These are phyloP conservation scores for Rhizophagus clarus DNA, from an alignment of 192 early-diverging fungal genomes.

Conservation along the genomic window DNA sequence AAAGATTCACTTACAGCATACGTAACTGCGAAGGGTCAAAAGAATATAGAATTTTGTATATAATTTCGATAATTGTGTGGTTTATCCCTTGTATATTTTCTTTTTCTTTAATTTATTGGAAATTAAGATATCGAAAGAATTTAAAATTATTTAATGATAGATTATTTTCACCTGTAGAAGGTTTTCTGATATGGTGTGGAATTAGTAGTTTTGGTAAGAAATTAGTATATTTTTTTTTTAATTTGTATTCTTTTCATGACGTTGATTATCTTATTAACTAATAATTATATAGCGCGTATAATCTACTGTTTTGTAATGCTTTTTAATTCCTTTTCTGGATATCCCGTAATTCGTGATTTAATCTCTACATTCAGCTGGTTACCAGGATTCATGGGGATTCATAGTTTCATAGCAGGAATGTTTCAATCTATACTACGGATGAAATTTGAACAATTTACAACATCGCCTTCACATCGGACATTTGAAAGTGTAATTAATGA, in stretches of 20 bases:
- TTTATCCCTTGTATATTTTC: background rate
- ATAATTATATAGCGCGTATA: background rate
- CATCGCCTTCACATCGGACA: background rate
- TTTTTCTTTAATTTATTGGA: background rate
- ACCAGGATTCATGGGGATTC: background rate
- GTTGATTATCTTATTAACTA: too few relatives aligned
- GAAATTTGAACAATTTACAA: background rate
- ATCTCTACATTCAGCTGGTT: background rate
- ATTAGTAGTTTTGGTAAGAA: background rate
- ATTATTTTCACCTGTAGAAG: background rate
- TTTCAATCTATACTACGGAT: background rate
- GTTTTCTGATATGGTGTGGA: background rate
- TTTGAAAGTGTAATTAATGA: background rate
- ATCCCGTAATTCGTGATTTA: background rate
- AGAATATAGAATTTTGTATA: background rate
- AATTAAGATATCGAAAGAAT: background rate
- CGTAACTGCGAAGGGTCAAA: background rate
- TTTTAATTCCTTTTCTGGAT: background rate
- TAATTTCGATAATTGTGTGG: background rate
- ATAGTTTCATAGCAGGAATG: background rate
- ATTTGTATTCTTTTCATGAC: background rate
- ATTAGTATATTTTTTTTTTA: background rate
- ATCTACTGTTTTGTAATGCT: background rate
- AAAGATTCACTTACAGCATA: background rate
- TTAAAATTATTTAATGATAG: background rate